phyloP scores from a whole-genome alignment of 1,139 yeast genomes.

The Geotrichum bryndzae region DNA sequence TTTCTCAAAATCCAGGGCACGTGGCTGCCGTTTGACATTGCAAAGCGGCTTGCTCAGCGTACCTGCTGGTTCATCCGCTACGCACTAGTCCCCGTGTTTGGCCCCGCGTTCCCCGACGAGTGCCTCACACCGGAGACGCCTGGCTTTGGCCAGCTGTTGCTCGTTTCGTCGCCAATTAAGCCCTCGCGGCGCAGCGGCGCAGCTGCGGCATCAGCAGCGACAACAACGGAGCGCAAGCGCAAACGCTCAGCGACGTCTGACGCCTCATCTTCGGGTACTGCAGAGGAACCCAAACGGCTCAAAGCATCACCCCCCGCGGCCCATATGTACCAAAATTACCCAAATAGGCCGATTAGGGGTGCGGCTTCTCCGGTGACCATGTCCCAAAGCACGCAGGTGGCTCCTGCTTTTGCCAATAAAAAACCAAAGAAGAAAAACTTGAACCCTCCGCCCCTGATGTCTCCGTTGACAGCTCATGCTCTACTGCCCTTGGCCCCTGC shows the following conservation, averaged over 20 bases:
- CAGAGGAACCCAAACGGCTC: background rate
- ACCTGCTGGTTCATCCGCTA: conserved; percentile 75
- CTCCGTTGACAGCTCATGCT: background rate
- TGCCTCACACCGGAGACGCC: conserved; percentile 61
- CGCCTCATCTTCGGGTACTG: background rate
- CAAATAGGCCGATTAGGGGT: background rate
- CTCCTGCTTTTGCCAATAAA: background rate
- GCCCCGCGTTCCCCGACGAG: conserved; percentile 59
- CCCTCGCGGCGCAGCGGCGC: conserved; percentile 4
- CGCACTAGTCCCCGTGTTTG: conserved; percentile 76
- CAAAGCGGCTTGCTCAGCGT: conserved; percentile 60
- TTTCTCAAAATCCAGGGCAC: conserved; percentile 91
- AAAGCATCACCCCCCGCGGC: background rate
- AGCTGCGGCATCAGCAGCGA: background rate
- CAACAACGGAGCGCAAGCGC: background rate
- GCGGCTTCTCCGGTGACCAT: background rate
- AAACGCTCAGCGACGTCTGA: background rate
- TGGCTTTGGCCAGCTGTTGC: conserved; percentile 62
- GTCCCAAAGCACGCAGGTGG: background rate
- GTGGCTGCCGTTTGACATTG: conserved; percentile 76
- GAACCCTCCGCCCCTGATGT: background rate
- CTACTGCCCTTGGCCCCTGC: background rate
- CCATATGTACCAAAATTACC: background rate
- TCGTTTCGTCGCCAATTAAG: conserved; percentile 1
- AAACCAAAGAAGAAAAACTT: background rate